These are phyloP conservation scores for Sclerotinia sclerotiorum DNA, from an alignment of 2,329 filamentous ascomycete genomes.

Conservation along the genomic window DNA sequence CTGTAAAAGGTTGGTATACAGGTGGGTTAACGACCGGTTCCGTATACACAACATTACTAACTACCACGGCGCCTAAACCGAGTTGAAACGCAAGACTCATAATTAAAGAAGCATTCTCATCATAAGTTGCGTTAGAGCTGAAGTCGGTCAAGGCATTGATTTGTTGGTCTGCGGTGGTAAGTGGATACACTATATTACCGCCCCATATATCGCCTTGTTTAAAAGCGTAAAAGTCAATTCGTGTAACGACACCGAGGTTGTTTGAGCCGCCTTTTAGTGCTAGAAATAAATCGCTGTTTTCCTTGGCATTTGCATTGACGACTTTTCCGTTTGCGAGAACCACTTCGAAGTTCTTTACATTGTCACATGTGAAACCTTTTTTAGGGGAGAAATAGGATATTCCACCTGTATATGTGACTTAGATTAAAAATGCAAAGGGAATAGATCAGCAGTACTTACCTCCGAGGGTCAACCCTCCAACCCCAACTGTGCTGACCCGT, in stretches of 20 bases:
- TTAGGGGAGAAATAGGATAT: conserved; percentile 31
- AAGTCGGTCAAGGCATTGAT: conserved; percentile 9
- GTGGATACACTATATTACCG: conserved; percentile 20
- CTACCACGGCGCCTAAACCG: background rate
- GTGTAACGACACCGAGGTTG: conserved; percentile 54
- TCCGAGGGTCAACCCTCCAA: conserved; percentile 22
- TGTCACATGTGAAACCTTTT: conserved; percentile 53
- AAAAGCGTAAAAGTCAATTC: conserved; percentile 40
- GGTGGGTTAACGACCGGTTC: conserved; percentile 9
- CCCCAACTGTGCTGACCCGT: conserved; percentile 16
- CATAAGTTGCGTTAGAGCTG: background rate
- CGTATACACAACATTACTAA: background rate
- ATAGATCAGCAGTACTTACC: background rate
- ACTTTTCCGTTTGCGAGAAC: conserved; percentile 53
- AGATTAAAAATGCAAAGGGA: background rate
- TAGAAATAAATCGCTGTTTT: conserved; percentile 52
- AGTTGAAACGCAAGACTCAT: conserved; percentile 3
- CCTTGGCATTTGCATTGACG: conserved; percentile 43
- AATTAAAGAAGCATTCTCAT: conserved; percentile 16
- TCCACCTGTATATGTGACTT: conserved; percentile 26
- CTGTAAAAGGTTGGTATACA: conserved; percentile 13
- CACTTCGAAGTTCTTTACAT: conserved; percentile 50
- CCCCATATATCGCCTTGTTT: conserved; percentile 25
- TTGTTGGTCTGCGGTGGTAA: background rate
- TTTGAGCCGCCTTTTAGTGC: conserved; percentile 57